Percentiles rank a stretch among this genome's conserved stretches.
Conservation (phyloP, 1,139 yeast species). For the Suhomyces chickasaworum region DNA sequence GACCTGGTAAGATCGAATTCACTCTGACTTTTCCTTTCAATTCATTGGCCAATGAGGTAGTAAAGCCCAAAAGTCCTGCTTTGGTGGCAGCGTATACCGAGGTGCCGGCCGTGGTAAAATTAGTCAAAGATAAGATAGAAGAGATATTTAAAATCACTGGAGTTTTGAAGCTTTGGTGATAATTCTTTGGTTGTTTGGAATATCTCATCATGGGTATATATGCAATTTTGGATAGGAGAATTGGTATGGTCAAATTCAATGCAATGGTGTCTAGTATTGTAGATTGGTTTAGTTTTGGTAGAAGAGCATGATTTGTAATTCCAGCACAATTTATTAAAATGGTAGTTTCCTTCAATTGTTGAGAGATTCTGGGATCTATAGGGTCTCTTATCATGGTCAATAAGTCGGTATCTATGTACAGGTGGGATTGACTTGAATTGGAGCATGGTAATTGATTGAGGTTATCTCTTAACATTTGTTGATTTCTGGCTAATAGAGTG, state of each 20-base stretch:
- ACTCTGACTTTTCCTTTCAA: slow-evolving; percentile 55
- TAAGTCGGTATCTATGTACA: slow-evolving; percentile 55
- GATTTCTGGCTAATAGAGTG: slow-evolving; percentile 61
- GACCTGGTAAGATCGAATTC: slow-evolving; percentile 72
- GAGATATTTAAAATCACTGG: slow-evolving; percentile 64
- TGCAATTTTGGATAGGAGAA: slow-evolving; percentile 52
- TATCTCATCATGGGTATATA: slow-evolving; percentile 51
- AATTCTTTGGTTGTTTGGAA: slow-evolving; percentile 9
- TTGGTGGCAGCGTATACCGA: slow-evolving; percentile 79
- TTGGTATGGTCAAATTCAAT: slow-evolving; percentile 68
- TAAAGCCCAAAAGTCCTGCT: slow-evolving; percentile 72
- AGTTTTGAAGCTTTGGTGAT: not conserved
- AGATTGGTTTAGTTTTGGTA: slow-evolving; percentile 45
- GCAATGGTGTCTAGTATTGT: slow-evolving; percentile 53
- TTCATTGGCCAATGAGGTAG: slow-evolving; percentile 65
- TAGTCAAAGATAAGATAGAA: slow-evolving; percentile 59
- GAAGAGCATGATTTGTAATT: slow-evolving; percentile 59
- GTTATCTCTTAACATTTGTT: slow-evolving; percentile 35
- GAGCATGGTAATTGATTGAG: slow-evolving; percentile 35
- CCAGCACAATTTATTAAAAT: slow-evolving; percentile 85
- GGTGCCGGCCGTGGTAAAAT: slow-evolving; percentile 58
- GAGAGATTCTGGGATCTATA: slow-evolving; percentile 16
- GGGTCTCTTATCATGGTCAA: slow-evolving; percentile 7
- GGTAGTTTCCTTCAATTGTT: slow-evolving; percentile 31
- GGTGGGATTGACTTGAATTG: slow-evolving; percentile 45